Evolutionary conservation across 2,329 filamentous ascomycete species (phyloP).

Genomic region (Fusarium sp.): DNA sequence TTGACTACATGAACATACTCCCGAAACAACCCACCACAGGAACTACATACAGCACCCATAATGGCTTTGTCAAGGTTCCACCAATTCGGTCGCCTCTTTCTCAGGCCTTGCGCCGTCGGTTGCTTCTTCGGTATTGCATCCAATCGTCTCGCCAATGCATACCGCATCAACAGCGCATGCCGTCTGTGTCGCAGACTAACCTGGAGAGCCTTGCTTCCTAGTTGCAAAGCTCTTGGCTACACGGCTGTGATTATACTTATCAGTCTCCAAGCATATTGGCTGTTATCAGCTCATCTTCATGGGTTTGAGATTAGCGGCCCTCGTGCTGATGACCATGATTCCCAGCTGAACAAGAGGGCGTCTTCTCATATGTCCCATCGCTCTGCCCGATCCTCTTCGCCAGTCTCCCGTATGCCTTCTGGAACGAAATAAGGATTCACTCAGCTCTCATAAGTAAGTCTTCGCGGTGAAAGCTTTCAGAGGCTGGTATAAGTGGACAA

Average conservation of each 20-base stretch:
- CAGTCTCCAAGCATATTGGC: background rate
- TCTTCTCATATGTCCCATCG: background rate
- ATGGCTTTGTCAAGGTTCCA: background rate
- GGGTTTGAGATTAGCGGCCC: background rate
- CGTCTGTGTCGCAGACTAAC: background rate
- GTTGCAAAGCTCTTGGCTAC: background rate
- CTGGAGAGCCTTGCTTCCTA: background rate
- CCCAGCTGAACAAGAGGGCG: background rate
- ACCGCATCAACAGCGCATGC: background rate
- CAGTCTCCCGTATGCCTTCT: rapidly evolving
- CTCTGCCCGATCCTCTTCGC: background rate
- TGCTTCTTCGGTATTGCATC: background rate
- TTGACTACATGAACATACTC: no score
- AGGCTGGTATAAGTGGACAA: background rate
- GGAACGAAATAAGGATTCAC: background rate
- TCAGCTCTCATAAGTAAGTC: background rate
- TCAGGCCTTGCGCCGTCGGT: background rate
- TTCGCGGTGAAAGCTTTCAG: background rate
- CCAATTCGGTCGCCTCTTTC: background rate
- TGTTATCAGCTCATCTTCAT: rapidly evolving
- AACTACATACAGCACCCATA: background rate
- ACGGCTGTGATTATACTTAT: background rate
- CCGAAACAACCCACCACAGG: background rate
- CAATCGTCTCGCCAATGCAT: background rate
- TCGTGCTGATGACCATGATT: background rate